A percentile compares a stretch with the other conserved stretches of the same genome.
phyloP scores from a whole-genome alignment of 2,329 filamentous ascomycete species.

The Aureobasidium sp. region DNA sequence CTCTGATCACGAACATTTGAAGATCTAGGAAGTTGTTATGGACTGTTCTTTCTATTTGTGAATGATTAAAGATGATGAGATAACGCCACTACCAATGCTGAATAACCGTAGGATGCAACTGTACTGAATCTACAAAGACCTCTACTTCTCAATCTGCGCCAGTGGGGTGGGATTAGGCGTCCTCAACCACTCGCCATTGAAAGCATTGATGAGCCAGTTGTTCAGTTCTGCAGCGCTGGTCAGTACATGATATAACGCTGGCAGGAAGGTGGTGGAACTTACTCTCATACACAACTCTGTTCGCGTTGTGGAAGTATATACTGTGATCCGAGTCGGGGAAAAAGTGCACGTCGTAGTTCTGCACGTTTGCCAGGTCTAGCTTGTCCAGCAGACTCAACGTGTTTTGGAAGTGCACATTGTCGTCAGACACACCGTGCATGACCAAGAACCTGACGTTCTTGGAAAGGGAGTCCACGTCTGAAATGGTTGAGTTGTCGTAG shows the following conservation, averaged over 20 bases:
- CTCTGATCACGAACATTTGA: too few species aligned
- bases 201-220: slow-evolving; percentile 93
- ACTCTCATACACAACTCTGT: slow-evolving; percentile 89
- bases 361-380: slow-evolving; percentile 68
- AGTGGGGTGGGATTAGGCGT: slow-evolving; percentile 45
- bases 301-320: slow-evolving; percentile 91
- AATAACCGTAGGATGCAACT: not conserved
- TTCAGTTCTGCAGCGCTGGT: slow-evolving; percentile 51
- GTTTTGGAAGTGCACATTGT: slow-evolving; percentile 97
- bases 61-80: not conserved
- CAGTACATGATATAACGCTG: slow-evolving; percentile 11
- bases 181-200: slow-evolving; percentile 87
- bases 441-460: slow-evolving; percentile 80
- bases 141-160: slow-evolving; percentile 15
- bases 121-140: not conserved
- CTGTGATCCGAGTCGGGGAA: slow-evolving; percentile 95
- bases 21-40: not conserved
- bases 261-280: slow-evolving; percentile 35
- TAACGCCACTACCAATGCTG: not conserved
- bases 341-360: slow-evolving; percentile 95
- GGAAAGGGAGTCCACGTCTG: slow-evolving; percentile 62
- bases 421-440: slow-evolving; percentile 94
- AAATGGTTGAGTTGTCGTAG: slow-evolving; percentile 67
- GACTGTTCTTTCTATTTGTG: not conserved
- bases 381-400: slow-evolving; percentile 79